These are phyloP conservation scores for Aspergillus sergii DNA, from an alignment of 2,329 filamentous ascomycete species.

Conservation along the genomic window DNA sequence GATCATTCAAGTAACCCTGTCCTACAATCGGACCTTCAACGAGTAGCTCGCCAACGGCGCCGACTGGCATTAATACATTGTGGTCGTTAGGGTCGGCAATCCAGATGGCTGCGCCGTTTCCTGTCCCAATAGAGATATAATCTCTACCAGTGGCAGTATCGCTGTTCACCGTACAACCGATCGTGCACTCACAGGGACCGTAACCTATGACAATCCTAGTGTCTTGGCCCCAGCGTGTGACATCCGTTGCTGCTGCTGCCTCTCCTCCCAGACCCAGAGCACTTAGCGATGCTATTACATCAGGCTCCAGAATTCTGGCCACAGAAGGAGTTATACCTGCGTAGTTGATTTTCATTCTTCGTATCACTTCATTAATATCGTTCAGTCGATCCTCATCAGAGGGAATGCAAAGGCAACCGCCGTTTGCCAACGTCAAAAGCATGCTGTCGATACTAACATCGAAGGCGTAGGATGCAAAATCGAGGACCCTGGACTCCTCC, in stretches of 20 bases:
- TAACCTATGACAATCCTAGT: slow-evolving; percentile 51
- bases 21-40: slow-evolving; percentile 52
- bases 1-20: slow-evolving; percentile 49
- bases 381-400: slow-evolving; percentile 51
- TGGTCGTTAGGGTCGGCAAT: slow-evolving; percentile 44
- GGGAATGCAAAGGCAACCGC: slow-evolving; percentile 63
- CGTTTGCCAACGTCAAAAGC: slow-evolving; percentile 57
- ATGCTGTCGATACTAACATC: slow-evolving; percentile 59
- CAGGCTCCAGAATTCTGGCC: slow-evolving; percentile 49
- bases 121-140: slow-evolving; percentile 43
- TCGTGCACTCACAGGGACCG: slow-evolving; percentile 46
- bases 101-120: slow-evolving; percentile 42
- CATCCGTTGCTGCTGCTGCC: slow-evolving; percentile 44
- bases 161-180: slow-evolving; percentile 44
- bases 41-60: slow-evolving; percentile 51
- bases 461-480: slow-evolving; percentile 59
- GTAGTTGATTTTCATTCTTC: slow-evolving; percentile 55
- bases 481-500: slow-evolving; percentile 60
- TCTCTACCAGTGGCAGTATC: slow-evolving; percentile 36
- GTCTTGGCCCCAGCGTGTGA: slow-evolving; percentile 44
- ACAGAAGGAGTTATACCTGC: slow-evolving; percentile 63
- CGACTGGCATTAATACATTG: slow-evolving; percentile 43
- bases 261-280: slow-evolving; percentile 49
- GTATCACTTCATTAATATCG: slow-evolving; percentile 54
- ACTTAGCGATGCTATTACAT: slow-evolving; percentile 46